Percentiles rank a stretch among this genome's conserved stretches.
Evolutionary conservation across 495 filamentous ascomycete species (phyloP).

Genomic region (Trichoderma asperelloides): DNA sequence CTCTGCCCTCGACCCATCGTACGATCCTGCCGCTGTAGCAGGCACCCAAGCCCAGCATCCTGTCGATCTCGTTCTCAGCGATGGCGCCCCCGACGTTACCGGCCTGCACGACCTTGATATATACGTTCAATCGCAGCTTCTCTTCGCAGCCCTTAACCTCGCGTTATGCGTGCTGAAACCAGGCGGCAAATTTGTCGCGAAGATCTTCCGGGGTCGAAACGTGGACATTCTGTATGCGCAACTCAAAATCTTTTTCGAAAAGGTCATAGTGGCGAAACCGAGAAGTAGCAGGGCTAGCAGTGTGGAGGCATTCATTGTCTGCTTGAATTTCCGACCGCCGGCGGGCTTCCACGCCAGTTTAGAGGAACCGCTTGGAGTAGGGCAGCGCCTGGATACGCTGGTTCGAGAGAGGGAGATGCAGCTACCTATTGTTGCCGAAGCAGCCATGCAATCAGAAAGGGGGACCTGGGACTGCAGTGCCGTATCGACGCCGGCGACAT

Average conservation of each 20-base stretch:
- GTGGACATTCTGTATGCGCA: constrained; percentile 90
- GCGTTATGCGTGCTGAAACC: constrained; percentile 83
- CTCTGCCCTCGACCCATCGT: constrained; percentile 70
- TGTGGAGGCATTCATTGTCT: constrained; percentile 93
- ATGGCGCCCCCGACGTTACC: constrained; percentile 94
- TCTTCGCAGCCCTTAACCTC: constrained; percentile 87
- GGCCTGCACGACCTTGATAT: constrained; percentile 96
- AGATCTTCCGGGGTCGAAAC: constrained; percentile 91
- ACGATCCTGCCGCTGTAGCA: constrained; percentile 38
- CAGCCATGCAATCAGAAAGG: constrained; percentile 28
- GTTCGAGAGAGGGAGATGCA: constrained; percentile 25
- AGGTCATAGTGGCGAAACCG: constrained; percentile 86
- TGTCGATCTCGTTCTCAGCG: constrained; percentile 86
- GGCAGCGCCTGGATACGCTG: constrained; percentile 39
- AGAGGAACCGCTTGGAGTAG: constrained; percentile 56
- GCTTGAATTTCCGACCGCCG: constrained; percentile 69
- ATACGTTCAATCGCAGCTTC: constrained; percentile 90
- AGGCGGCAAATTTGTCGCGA: constrained; percentile 93
- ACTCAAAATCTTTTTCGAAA: constrained; percentile 78
- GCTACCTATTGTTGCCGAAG: constrained; percentile 28
- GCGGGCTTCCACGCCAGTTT: constrained; percentile 55
- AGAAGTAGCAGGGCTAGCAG: constrained; percentile 87
- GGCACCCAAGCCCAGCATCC: constrained; percentile 50
- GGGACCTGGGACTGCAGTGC: constrained; percentile 30
- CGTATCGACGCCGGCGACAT: constrained; percentile 12